Percentiles rank a stretch among this genome's conserved stretches.
Conservation (phyloP, 2,329 filamentous ascomycete species). For the Lachnellula hyalina region DNA sequence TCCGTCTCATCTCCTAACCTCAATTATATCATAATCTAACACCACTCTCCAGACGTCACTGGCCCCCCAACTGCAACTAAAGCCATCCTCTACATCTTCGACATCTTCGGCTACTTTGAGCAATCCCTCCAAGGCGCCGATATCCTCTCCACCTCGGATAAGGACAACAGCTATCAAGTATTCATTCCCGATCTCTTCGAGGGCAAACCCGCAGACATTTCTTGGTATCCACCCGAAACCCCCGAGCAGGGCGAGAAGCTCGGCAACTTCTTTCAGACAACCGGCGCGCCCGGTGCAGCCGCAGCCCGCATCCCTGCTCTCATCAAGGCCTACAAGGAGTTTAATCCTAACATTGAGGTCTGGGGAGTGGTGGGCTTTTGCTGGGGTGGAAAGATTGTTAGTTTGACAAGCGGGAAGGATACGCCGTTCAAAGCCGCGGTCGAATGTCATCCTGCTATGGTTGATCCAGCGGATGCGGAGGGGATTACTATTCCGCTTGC, state of each 20-base stretch:
- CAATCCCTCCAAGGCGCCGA: slow-evolving; percentile 68
- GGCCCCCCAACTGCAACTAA: slow-evolving; percentile 45
- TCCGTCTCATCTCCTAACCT: not conserved
- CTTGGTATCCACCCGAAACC: slow-evolving; percentile 54
- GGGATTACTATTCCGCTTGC: slow-evolving; percentile 56
- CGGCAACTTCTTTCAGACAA: slow-evolving; percentile 48
- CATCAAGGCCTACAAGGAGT: slow-evolving; percentile 38
- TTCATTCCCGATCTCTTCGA: slow-evolving; percentile 92
- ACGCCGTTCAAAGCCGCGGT: slow-evolving; percentile 49
- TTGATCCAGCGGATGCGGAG: slow-evolving; percentile 56
- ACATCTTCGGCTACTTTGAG: slow-evolving; percentile 66
- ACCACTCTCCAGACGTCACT: slow-evolving; percentile 36
- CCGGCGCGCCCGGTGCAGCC: slow-evolving; percentile 30
- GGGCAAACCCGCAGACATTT: slow-evolving; percentile 47
- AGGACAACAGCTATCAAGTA: slow-evolving; percentile 66
- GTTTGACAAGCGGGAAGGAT: slow-evolving; percentile 14
- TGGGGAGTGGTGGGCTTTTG: slow-evolving; percentile 30
- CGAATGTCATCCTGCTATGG: slow-evolving; percentile 56
- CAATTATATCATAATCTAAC: not conserved
- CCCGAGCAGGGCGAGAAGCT: slow-evolving; percentile 58
- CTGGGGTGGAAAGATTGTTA: slow-evolving; percentile 32
- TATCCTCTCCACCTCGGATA: slow-evolving; percentile 51
- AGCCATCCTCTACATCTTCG: slow-evolving; percentile 54
- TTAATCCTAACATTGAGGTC: slow-evolving; percentile 50
- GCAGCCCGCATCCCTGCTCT: slow-evolving; percentile 44